Evolutionary conservation across 257 asterid species (phyloP).

Genomic region (Scutellaria galericulata): DNA sequence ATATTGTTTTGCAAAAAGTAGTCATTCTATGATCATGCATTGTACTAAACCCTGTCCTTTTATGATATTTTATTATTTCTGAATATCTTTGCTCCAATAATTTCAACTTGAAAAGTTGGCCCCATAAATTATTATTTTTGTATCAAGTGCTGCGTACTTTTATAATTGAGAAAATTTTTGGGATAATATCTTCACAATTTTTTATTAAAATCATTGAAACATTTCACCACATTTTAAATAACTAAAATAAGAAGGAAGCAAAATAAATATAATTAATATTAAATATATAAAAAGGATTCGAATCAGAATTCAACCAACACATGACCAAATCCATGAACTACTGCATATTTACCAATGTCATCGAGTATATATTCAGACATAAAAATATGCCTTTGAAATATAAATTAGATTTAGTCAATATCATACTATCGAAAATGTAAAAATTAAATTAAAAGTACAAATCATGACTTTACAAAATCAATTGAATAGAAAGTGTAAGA

Average conservation of each 20-base stretch:
- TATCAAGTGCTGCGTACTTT: background rate
- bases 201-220: background rate
- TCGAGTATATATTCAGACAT: background rate
- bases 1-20: background rate
- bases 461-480: background rate
- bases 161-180: background rate
- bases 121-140: background rate
- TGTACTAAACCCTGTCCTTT: slow-evolving; percentile 24
- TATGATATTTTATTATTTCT: background rate
- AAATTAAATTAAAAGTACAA: background rate
- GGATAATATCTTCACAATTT: background rate
- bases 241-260: too few species aligned
- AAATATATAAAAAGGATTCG: too few species aligned
- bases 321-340: too few species aligned
- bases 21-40: background rate
- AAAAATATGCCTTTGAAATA: too few species aligned
- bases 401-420: background rate
- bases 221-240: background rate
- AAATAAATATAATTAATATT: too few species aligned
- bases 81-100: background rate
- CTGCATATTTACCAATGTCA: background rate
- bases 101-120: slow-evolving; percentile 21
- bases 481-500: background rate
- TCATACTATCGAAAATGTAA: too few species aligned
- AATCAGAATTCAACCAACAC: too few species aligned